These are phyloP conservation scores for Pachyrhizus erosus DNA, from an alignment of 306 rosid genomes.

Conservation along the genomic window DNA sequence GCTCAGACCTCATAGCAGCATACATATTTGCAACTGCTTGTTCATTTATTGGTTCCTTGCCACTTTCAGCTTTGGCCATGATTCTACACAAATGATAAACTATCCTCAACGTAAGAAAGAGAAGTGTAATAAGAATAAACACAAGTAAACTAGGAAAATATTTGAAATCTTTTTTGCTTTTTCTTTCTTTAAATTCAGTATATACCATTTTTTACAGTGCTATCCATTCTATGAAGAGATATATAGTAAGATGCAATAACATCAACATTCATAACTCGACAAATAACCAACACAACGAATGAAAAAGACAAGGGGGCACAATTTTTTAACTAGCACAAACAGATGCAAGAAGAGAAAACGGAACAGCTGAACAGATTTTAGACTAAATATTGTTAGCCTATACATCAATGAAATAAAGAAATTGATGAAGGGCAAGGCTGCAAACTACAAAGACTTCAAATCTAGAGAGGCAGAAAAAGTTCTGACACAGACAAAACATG, in stretches of 20 bases:
- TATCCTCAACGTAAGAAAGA: constrained; percentile 19
- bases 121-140: constrained; percentile 8
- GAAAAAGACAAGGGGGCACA: not conserved
- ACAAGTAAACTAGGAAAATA: not conserved
- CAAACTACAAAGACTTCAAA: too few species aligned
- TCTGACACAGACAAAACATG: too few species aligned
- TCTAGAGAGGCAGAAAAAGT: too few species aligned
- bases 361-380: not conserved
- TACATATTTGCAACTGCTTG: constrained; percentile 88
- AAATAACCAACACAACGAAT: constrained; percentile 20
- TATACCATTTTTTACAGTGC: not conserved
- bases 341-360: not conserved
- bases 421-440: too few species aligned
- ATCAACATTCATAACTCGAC: not conserved
- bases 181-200: not conserved
- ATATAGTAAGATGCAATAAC: not conserved
- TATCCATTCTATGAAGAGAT: not conserved
- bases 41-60: constrained; percentile 78
- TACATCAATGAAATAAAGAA: not conserved
- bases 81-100: constrained; percentile 44
- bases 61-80: constrained; percentile 76
- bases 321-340: not conserved
- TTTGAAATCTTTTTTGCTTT: not conserved
- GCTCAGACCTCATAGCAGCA: constrained; percentile 83
- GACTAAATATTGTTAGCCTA: not conserved